phyloP scores from a whole-genome alignment of 2,329 filamentous ascomycete species.

The Colletotrichum sp. region DNA sequence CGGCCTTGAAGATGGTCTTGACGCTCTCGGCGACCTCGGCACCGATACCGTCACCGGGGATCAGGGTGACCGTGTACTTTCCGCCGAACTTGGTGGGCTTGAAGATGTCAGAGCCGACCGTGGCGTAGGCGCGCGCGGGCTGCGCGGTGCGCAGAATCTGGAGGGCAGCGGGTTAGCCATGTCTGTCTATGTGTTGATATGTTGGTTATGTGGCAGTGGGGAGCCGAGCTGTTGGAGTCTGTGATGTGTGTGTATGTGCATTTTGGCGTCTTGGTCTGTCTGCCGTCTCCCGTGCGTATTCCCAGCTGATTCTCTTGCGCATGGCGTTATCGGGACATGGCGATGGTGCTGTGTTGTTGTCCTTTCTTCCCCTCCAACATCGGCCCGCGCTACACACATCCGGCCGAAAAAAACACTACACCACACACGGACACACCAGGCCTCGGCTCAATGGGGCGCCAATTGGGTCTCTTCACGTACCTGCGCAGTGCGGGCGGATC shows the following conservation, averaged over 20 bases:
- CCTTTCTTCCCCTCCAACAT: neutral
- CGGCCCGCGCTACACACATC: neutral
- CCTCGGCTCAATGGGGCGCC: neutral
- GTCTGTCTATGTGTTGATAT: slow-evolving; percentile 28
- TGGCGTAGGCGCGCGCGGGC: slow-evolving; percentile 70
- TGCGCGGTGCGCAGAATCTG: slow-evolving; percentile 57
- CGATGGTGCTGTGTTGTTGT: neutral
- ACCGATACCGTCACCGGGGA: slow-evolving; percentile 98
- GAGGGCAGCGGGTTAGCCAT: neutral
- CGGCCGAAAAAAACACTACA: neutral
- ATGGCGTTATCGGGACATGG: neutral
- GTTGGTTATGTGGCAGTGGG: neutral
- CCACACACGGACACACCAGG: neutral
- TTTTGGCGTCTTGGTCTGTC: neutral
- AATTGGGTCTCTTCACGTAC: slow-evolving; percentile 43
- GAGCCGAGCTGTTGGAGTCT: slow-evolving; percentile 48
- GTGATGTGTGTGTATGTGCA: slow-evolving; percentile 41
- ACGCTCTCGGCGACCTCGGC: slow-evolving; percentile 97
- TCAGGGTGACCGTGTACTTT: slow-evolving; percentile 99
- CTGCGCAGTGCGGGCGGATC: slow-evolving; percentile 62
- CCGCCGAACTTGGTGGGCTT: slow-evolving; percentile 98
- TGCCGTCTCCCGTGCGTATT: neutral
- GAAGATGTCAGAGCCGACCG: slow-evolving; percentile 93
- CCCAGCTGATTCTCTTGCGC: neutral
- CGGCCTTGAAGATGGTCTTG: slow-evolving; percentile 99